Percentiles rank a stretch among this genome's conserved stretches.
phyloP scores from a whole-genome alignment of 2,329 filamentous ascomycete species.

The Diaporthe nobilis region DNA sequence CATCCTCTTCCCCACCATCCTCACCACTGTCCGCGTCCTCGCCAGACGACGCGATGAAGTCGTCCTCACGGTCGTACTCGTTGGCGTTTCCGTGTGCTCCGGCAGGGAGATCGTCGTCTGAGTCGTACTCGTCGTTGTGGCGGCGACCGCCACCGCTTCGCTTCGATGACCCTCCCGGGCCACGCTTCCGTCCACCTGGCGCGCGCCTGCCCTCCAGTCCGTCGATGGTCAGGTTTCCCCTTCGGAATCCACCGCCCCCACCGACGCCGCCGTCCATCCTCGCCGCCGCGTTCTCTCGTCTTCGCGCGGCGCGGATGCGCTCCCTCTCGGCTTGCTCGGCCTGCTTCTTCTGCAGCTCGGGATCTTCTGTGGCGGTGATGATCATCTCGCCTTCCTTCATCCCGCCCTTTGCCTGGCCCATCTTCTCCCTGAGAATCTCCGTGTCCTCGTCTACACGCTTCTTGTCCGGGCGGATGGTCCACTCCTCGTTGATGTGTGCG shows the following conservation, averaged over 20 bases:
- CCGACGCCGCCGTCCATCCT: constrained; percentile 70
- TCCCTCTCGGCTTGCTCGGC: constrained; percentile 84
- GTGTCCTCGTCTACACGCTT: constrained; percentile 62
- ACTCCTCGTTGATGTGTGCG: constrained; percentile 82
- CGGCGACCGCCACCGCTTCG: constrained; percentile 57
- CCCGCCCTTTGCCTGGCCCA: constrained; percentile 69
- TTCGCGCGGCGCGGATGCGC: constrained; percentile 75
- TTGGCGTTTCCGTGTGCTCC: constrained; percentile 72
- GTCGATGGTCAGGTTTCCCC: constrained; percentile 71
- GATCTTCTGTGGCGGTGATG: constrained; percentile 79
- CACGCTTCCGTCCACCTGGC: constrained; percentile 66
- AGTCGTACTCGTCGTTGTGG: constrained; percentile 77
- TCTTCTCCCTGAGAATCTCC: constrained; percentile 77
- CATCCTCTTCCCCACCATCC: constrained; percentile 71
- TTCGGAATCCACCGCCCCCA: constrained; percentile 61
- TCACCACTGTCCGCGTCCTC: constrained; percentile 67
- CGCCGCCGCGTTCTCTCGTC: constrained; percentile 76
- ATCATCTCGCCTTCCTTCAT: constrained; percentile 69
- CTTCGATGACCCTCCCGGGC: constrained; percentile 56
- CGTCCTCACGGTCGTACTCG: constrained; percentile 85
- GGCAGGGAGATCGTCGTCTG: constrained; percentile 79
- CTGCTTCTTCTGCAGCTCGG: constrained; percentile 80
- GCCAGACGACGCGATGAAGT: constrained; percentile 82
- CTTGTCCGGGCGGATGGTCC: constrained; percentile 74
- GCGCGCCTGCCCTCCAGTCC: constrained; percentile 76